Conservation (phyloP, 108 stramenopile genomes). For the Aurantiochytrium sp. region DNA sequence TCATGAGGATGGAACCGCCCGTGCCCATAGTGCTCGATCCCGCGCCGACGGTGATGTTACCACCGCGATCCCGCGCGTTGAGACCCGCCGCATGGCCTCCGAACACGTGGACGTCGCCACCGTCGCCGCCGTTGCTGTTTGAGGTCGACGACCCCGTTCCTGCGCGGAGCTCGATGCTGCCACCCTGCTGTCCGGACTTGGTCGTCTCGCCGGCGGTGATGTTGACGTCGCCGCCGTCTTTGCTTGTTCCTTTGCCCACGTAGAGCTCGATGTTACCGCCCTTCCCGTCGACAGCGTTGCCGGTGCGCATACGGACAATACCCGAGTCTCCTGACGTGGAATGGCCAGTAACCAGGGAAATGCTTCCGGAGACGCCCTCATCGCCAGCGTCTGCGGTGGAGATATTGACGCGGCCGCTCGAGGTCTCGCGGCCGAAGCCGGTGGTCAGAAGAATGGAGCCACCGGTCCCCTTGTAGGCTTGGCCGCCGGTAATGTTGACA, state of each 20-base stretch:
- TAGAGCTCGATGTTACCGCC: conserved; percentile 43
- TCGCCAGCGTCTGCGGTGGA: neutral
- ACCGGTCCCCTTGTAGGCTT: neutral
- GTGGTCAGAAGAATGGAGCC: neutral
- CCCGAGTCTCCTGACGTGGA: neutral
- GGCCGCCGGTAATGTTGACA: neutral
- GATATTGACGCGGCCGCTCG: neutral
- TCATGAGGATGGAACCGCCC: conserved; percentile 34
- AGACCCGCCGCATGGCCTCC: conserved; percentile 34
- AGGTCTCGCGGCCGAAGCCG: neutral
- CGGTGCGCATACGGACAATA: conserved; percentile 35
- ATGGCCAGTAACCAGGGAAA: neutral
- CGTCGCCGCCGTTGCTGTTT: conserved; percentile 37
- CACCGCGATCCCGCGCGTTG: conserved; percentile 37
- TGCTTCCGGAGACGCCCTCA: neutral
- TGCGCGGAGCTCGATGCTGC: conserved; percentile 43
- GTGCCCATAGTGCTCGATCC: conserved; percentile 26
- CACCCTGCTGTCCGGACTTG: conserved; percentile 16
- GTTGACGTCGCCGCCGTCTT: conserved; percentile 47
- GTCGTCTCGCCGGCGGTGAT: conserved; percentile 41
- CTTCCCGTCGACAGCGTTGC: conserved; percentile 28
- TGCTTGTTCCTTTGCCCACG: conserved; percentile 44
- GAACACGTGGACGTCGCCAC: conserved; percentile 36
- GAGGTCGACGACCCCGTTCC: conserved; percentile 49
- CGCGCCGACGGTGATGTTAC: conserved; percentile 35